A percentile compares a stretch with the other conserved stretches of the same genome.
phyloP scores from a whole-genome alignment of 352 stramenopile species.

The Phytopythium aichiense region DNA sequence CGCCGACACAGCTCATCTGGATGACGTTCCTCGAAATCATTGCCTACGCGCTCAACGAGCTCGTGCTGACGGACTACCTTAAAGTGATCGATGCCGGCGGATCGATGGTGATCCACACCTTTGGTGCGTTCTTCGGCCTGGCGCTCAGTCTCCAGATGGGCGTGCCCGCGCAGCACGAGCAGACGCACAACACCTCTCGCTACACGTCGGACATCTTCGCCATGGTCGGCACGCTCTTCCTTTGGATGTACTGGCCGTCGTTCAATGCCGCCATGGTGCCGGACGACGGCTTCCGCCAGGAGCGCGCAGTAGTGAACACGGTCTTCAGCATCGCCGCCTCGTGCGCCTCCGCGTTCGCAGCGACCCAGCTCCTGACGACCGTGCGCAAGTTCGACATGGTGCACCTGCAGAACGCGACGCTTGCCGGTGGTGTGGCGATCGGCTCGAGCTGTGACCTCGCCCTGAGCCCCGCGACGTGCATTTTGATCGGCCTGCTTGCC shows the following conservation, averaged over 20 bases:
- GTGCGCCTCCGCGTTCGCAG: constrained; percentile 50
- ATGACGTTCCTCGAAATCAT: constrained; percentile 70
- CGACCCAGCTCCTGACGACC: constrained; percentile 24
- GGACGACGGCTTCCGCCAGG: constrained; percentile 47
- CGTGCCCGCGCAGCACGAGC: constrained; percentile 20
- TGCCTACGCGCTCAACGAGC: constrained; percentile 70
- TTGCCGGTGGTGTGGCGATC: constrained; percentile 77
- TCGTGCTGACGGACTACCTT: constrained; percentile 44
- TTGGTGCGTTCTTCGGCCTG: constrained; percentile 75
- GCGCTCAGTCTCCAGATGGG: constrained; percentile 49
- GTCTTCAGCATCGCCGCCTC: constrained; percentile 54
- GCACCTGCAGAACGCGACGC: constrained; percentile 80
- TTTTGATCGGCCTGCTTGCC: constrained; percentile 38
- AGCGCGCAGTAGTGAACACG: constrained; percentile 65
- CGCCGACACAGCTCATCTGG: constrained; percentile 62
- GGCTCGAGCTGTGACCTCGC: constrained; percentile 55
- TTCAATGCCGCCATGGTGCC: constrained; percentile 75
- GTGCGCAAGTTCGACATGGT: constrained; percentile 72
- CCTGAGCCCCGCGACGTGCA: constrained; percentile 45
- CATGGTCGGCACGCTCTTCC: constrained; percentile 75
- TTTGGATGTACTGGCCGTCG: constrained; percentile 86
- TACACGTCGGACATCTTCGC: constrained; percentile 64
- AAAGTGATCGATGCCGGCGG: constrained; percentile 71
- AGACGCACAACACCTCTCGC: constrained; percentile 52
- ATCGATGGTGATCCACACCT: constrained; percentile 81